phyloP scores from a whole-genome alignment of 495 filamentous ascomycete genomes.

The Penicillium canescens region DNA sequence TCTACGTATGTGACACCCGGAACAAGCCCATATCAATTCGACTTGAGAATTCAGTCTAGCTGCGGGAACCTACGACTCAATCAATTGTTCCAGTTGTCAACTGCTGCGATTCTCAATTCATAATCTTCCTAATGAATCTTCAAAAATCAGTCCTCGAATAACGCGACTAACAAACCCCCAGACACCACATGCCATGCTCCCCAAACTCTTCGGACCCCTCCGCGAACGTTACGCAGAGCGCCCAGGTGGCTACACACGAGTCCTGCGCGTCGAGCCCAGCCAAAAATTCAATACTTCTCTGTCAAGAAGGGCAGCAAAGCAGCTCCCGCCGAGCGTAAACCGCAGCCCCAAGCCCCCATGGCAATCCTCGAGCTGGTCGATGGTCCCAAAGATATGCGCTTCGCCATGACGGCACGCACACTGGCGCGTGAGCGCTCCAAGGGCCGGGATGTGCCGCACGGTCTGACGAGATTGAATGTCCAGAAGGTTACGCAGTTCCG shows the following conservation, averaged over 20 bases:
- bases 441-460: slow-evolving; percentile 53
- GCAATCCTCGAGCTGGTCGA: slow-evolving; percentile 97
- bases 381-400: slow-evolving; percentile 91
- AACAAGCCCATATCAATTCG: not conserved
- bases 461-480: slow-evolving; percentile 75
- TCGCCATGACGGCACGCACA: slow-evolving; percentile 83
- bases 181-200: slow-evolving; percentile 67
- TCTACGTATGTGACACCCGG: slow-evolving; percentile 67
- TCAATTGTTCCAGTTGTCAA: not conserved
- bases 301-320: slow-evolving; percentile 17
- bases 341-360: slow-evolving; percentile 74
- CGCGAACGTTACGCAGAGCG: slow-evolving; percentile 76
- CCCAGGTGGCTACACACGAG: slow-evolving; percentile 90
- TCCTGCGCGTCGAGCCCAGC: slow-evolving; percentile 80
- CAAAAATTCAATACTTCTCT: slow-evolving; percentile 33
- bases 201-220: slow-evolving; percentile 85
- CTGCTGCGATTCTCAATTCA: not conserved
- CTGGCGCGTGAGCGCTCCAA: slow-evolving; percentile 62
- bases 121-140: not conserved
- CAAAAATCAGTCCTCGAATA: not conserved
- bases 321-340: slow-evolving; percentile 21
- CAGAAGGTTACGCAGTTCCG: slow-evolving; percentile 83
- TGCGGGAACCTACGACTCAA: not conserved
- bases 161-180: slow-evolving; percentile 25
- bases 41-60: not conserved